A percentile compares a stretch with the other conserved stretches of the same genome.
phyloP scores from a whole-genome alignment of 1,284 basidiomycete species.

The Inonotus obliquus region DNA sequence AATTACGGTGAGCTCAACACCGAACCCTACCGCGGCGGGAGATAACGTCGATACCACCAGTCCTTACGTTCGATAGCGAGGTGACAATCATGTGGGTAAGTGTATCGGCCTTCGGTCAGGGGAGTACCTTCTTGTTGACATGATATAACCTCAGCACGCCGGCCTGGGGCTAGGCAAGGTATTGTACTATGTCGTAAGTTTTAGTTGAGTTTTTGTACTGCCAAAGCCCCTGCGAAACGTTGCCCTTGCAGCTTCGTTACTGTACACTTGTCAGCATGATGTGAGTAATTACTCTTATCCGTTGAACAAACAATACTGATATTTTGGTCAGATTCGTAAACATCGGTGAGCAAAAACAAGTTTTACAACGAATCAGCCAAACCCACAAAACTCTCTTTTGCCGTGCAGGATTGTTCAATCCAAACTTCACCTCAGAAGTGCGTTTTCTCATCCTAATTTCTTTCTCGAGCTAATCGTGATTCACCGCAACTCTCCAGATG shows the following conservation, averaged over 20 bases:
- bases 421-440: background rate
- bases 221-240: background rate
- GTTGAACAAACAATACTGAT: background rate
- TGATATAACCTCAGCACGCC: background rate
- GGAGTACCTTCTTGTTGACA: background rate
- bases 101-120: too few species aligned
- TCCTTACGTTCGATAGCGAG: constrained; percentile 6
- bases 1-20: background rate
- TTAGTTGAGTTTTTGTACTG: background rate
- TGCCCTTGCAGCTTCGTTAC: background rate
- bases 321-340: background rate
- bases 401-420: background rate
- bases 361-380: background rate
- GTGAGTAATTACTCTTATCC: background rate
- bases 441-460: background rate
- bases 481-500: background rate
- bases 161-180: constrained; percentile 2
- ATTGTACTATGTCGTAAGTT: constrained; percentile 1
- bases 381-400: background rate
- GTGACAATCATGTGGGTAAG: constrained; percentile 6
- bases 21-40: too few species aligned
- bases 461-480: background rate
- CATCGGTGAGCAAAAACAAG: background rate
- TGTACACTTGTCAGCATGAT: background rate
- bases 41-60: background rate